phyloP scores from a whole-genome alignment of 106 monocot genomes.

The Phalaenopsis equestris region DNA sequence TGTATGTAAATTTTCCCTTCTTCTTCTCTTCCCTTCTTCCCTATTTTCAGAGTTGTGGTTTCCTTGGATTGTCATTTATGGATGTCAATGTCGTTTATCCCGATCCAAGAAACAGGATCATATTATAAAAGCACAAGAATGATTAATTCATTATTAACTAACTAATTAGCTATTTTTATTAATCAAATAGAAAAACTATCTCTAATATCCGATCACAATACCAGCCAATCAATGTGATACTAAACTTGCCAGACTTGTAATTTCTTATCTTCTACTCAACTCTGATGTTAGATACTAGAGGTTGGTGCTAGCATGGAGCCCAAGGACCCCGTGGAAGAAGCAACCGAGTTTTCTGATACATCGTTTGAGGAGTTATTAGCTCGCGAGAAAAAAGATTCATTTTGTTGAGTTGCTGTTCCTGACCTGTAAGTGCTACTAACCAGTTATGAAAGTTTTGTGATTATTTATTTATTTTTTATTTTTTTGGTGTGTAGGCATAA shows the following conservation, averaged over 20 bases:
- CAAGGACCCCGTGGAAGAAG: constrained; percentile 11
- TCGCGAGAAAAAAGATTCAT: constrained; percentile 77
- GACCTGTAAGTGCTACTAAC: not conserved
- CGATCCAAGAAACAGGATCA: too few species aligned
- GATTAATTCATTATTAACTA: too few species aligned
- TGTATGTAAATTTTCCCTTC: too few species aligned
- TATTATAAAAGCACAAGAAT: too few species aligned
- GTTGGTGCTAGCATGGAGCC: constrained; percentile 14
- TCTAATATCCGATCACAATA: too few species aligned
- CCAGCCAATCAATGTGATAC: too few species aligned
- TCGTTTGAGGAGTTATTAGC: constrained; percentile 79
- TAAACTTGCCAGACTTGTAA: not conserved
- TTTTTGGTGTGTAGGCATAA: constrained; percentile 30
- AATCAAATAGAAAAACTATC: too few species aligned
- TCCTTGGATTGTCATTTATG: too few species aligned
- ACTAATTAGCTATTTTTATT: too few species aligned
- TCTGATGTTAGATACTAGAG: constrained; percentile 9
- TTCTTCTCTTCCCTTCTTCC: too few species aligned
- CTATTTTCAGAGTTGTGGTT: too few species aligned
- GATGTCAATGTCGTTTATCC: too few species aligned
- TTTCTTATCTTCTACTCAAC: not conserved
- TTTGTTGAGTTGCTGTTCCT: constrained; percentile 33
- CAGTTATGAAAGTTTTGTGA: not conserved
- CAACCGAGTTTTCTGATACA: constrained; percentile 36
- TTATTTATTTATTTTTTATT: not conserved